Evolutionary conservation across 768 basidiomycete species (phyloP).

Genomic region (Agaricus sinodeliciosus): DNA sequence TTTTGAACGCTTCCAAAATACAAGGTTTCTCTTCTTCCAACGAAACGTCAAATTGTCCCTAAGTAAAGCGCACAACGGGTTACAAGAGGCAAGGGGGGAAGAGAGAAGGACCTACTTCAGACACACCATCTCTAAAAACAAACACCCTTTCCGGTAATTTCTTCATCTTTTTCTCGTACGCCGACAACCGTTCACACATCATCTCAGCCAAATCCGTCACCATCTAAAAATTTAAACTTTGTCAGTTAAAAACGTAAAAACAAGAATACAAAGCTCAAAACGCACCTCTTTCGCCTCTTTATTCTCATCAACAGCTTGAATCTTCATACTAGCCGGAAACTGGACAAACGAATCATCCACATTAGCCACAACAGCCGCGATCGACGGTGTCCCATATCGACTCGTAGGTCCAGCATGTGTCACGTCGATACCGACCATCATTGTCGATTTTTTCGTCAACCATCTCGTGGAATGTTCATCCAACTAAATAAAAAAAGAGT

Average conservation of each 20-base stretch:
- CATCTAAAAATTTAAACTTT: too few species aligned
- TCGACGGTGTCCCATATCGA: slow-evolving; percentile 67
- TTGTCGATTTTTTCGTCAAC: slow-evolving; percentile 62
- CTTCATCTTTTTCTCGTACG: slow-evolving; percentile 50
- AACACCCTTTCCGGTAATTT: slow-evolving; percentile 60
- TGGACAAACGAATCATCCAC: slow-evolving; percentile 65
- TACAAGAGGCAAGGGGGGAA: neutral
- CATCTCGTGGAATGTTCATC: slow-evolving; percentile 51
- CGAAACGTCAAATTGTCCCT: slow-evolving; percentile 73
- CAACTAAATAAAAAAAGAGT: slow-evolving; percentile 29
- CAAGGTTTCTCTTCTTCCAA: slow-evolving; percentile 54
- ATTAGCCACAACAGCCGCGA: slow-evolving; percentile 79
- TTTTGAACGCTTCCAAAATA: slow-evolving; percentile 56
- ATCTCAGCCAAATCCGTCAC: slow-evolving; percentile 57
- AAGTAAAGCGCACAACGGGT: too few species aligned
- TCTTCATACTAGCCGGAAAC: slow-evolving; percentile 66
- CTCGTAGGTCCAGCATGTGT: slow-evolving; percentile 73
- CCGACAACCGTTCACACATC: slow-evolving; percentile 62
- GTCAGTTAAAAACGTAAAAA: too few species aligned
- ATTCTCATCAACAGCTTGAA: slow-evolving; percentile 40
- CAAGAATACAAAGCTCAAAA: neutral
- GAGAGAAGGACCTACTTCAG: slow-evolving; percentile 41
- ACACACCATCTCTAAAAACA: slow-evolving; percentile 79
- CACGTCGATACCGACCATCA: slow-evolving; percentile 83
- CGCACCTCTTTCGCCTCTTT: slow-evolving; percentile 35